A percentile compares a stretch with the other conserved stretches of the same genome.
Conservation (phyloP, 768 basidiomycete species). For the Hydnomerulius pinastri region DNA sequence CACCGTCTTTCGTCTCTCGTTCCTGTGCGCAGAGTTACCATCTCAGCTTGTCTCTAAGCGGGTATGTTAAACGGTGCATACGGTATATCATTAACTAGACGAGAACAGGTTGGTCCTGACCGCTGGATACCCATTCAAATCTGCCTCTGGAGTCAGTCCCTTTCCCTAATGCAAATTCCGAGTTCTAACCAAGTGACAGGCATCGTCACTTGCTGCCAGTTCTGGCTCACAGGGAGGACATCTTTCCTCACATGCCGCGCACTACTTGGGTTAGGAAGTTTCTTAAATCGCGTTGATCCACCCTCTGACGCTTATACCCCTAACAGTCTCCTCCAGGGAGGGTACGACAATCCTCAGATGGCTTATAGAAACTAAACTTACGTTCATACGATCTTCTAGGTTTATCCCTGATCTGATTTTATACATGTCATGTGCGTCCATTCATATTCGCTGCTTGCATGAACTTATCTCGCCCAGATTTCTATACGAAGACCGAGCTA, state of each 20-base stretch:
- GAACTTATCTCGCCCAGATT: constrained; percentile 23
- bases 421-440: constrained; percentile 56
- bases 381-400: constrained; percentile 21
- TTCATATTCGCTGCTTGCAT: background rate
- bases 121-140: constrained; percentile 65
- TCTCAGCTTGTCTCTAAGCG: constrained; percentile 65
- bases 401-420: constrained; percentile 63
- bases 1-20: constrained; percentile 51
- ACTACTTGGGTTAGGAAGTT: constrained; percentile 42
- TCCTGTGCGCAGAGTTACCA: constrained; percentile 58
- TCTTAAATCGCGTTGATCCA: background rate
- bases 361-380: background rate
- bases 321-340: constrained; percentile 45
- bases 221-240: constrained; percentile 54
- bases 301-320: background rate
- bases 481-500: constrained; percentile 60
- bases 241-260: constrained; percentile 51
- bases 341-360: constrained; percentile 27
- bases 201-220: constrained; percentile 52
- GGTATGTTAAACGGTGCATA: constrained; percentile 29
- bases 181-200: constrained; percentile 13
- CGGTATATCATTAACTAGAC: background rate
- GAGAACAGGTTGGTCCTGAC: constrained; percentile 54
- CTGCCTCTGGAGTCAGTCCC: constrained; percentile 46
- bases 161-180: background rate